Evolutionary conservation across 2,329 filamentous ascomycete genomes (phyloP).

Genomic region (Corynespora cassiicola): DNA sequence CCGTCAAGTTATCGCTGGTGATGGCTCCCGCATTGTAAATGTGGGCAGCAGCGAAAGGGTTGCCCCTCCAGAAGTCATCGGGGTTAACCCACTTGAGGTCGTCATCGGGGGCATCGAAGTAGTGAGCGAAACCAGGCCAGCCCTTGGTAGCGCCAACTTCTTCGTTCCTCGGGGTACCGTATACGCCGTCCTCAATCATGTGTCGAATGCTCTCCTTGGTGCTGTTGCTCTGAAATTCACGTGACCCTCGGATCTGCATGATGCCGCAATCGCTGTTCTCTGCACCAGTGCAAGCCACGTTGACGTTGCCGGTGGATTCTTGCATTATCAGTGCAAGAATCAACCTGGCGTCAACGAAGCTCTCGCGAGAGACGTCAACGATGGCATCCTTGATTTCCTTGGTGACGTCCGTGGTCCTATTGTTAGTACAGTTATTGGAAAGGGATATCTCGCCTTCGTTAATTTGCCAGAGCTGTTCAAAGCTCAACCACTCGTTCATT

Average conservation of each 20-base stretch:
- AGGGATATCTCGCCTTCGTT: conserved; percentile 14
- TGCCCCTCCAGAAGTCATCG: conserved; percentile 9
- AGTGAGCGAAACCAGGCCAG: conserved; percentile 20
- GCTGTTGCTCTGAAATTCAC: conserved; percentile 5
- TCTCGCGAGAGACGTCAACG: conserved; percentile 10
- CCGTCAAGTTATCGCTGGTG: conserved; percentile 8
- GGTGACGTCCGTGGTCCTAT: too few relatives aligned
- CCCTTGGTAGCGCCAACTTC: background rate
- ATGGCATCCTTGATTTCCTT: conserved; percentile 16
- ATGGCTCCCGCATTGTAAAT: conserved; percentile 20
- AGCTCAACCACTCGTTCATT: conserved; percentile 15
- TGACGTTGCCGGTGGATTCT: conserved; percentile 21
- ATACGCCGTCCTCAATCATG: conserved; percentile 18
- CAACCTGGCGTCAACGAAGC: conserved; percentile 20
- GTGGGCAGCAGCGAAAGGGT: conserved; percentile 20
- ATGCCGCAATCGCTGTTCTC: conserved; percentile 19
- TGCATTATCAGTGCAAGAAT: conserved; percentile 23
- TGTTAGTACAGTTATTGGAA: conserved; percentile 10
- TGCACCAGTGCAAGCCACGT: conserved; percentile 16
- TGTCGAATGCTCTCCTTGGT: conserved; percentile 15
- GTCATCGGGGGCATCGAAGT: conserved; percentile 40
- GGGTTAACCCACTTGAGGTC: conserved; percentile 38
- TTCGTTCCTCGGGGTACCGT: conserved; percentile 6
- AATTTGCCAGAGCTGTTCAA: conserved; percentile 19
- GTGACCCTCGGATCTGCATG: conserved; percentile 18